phyloP scores from a whole-genome alignment of 2,329 filamentous ascomycete genomes.

The Xylaria sp. region DNA sequence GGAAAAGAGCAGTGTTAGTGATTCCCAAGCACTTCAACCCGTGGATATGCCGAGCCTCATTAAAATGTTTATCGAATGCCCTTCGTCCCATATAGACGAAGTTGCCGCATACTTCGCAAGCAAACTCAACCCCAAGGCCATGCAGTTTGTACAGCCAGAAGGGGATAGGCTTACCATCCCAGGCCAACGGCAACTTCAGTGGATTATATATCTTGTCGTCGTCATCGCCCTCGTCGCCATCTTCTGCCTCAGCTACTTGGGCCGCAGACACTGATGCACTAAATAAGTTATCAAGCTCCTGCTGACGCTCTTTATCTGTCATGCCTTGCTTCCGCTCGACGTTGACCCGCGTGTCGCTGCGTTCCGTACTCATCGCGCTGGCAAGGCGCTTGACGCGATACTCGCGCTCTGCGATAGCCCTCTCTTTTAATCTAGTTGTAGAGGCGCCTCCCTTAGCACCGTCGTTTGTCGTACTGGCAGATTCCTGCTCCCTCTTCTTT shows the following conservation, averaged over 20 bases:
- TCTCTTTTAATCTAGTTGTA: slow-evolving; percentile 76
- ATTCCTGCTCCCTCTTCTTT: slow-evolving; percentile 51
- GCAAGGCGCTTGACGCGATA: slow-evolving; percentile 81
- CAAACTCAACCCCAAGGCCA: slow-evolving; percentile 90
- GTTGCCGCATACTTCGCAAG: slow-evolving; percentile 96
- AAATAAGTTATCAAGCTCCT: slow-evolving; percentile 89
- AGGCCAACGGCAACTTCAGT: slow-evolving; percentile 90
- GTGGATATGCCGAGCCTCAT: slow-evolving; percentile 89
- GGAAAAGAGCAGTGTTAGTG: slow-evolving; percentile 86
- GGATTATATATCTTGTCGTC: slow-evolving; percentile 96
- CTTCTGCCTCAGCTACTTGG: slow-evolving; percentile 57
- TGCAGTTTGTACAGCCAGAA: slow-evolving; percentile 99
- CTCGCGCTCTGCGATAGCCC: slow-evolving; percentile 88
- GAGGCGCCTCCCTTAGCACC: slow-evolving; percentile 42
- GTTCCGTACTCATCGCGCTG: slow-evolving; percentile 82
- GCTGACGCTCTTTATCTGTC: slow-evolving; percentile 93
- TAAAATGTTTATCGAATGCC: slow-evolving; percentile 98
- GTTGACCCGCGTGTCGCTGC: slow-evolving; percentile 88
- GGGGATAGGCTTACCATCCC: slow-evolving; percentile 98
- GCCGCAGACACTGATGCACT: slow-evolving; percentile 57
- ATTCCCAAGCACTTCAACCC: slow-evolving; percentile 94
- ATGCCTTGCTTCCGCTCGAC: slow-evolving; percentile 96
- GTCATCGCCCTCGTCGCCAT: slow-evolving; percentile 74
- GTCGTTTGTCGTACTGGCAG: slow-evolving; percentile 39
- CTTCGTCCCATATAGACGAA: slow-evolving; percentile 98